Percentiles rank a stretch among this genome's conserved stretches.
These are phyloP conservation scores for Phytophthora chlamydospora DNA, from an alignment of 352 stramenopile genomes.

Conservation along the genomic window DNA sequence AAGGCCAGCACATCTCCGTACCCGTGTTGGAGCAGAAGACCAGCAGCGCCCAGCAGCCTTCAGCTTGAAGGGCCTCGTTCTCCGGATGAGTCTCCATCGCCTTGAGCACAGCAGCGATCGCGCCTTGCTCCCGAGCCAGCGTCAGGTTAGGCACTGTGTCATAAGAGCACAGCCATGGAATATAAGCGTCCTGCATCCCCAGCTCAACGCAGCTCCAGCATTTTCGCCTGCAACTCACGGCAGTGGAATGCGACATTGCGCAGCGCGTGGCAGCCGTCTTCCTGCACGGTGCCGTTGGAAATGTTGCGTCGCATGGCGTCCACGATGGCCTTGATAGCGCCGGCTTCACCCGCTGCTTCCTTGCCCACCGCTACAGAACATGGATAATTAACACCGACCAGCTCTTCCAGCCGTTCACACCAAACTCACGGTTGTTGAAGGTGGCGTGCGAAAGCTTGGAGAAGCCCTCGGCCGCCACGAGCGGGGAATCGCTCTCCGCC, in stretches of 20 bases:
- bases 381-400: neutral
- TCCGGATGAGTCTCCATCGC: conserved; percentile 68
- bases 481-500: conserved; percentile 61
- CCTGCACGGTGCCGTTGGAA: conserved; percentile 64
- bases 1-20: conserved; percentile 13
- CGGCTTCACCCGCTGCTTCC: conserved; percentile 59
- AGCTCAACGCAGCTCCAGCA: neutral
- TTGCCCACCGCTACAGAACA: conserved; percentile 58
- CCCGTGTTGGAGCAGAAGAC: conserved; percentile 85
- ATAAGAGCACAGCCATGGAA: neutral
- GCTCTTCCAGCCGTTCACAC: neutral
- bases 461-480: conserved; percentile 62
- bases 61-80: conserved; percentile 71
- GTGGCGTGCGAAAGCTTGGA: conserved; percentile 77
- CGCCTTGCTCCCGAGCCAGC: conserved; percentile 65
- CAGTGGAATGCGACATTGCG: conserved; percentile 82
- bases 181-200: conserved; percentile 1
- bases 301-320: conserved; percentile 72
- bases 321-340: conserved; percentile 64
- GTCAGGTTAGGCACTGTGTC: conserved; percentile 59
- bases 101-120: conserved; percentile 62
- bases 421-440: conserved; percentile 73
- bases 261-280: conserved; percentile 76
- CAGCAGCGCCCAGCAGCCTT: conserved; percentile 77
- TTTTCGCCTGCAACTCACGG: conserved; percentile 24